Percentiles rank a stretch among this genome's conserved stretches.
Evolutionary conservation across 1,139 yeast species (phyloP).

Genomic region (Wickerhamomyces sp.): DNA sequence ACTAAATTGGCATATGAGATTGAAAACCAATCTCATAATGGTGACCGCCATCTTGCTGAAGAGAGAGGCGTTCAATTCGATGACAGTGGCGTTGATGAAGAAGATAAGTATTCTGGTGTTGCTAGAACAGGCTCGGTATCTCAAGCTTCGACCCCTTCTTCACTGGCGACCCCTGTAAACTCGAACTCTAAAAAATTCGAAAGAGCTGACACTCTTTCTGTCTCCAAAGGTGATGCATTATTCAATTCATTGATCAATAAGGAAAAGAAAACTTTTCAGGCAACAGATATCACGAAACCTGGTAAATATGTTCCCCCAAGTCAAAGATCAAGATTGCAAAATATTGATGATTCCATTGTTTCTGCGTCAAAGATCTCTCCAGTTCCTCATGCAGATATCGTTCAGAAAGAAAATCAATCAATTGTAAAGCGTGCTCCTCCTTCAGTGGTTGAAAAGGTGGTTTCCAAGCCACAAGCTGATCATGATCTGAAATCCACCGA

Average conservation of each 20-base stretch:
- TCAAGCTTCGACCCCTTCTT: background rate
- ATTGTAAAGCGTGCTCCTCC: background rate
- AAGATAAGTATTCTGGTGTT: slow-evolving; percentile 94
- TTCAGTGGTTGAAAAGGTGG: background rate
- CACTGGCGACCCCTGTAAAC: too few relatives aligned
- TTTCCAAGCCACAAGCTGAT: background rate
- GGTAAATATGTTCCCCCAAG: slow-evolving; percentile 54
- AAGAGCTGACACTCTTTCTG: too few relatives aligned
- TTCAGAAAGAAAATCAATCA: background rate
- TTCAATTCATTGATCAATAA: slow-evolving; percentile 52
- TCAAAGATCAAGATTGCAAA: slow-evolving; percentile 58
- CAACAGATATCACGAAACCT: slow-evolving; percentile 1
- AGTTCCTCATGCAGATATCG: slow-evolving; percentile 1
- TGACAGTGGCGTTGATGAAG: slow-evolving; percentile 89
- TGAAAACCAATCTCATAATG: slow-evolving; percentile 55
- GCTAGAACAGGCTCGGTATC: too few relatives aligned
- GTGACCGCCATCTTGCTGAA: slow-evolving; percentile 80
- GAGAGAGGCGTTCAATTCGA: slow-evolving; percentile 79
- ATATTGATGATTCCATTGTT: slow-evolving; percentile 75
- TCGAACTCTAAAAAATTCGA: too few relatives aligned
- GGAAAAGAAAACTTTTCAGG: slow-evolving; percentile 17
- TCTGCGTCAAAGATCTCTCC: slow-evolving; percentile 28
- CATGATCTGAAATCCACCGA: background rate
- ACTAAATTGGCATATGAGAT: slow-evolving; percentile 79
- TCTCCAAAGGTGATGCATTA: slow-evolving; percentile 53